Percentiles rank a stretch among this genome's conserved stretches.
Conservation (phyloP, 2,329 filamentous ascomycete species). For the Botrytis pseudocinerea region DNA sequence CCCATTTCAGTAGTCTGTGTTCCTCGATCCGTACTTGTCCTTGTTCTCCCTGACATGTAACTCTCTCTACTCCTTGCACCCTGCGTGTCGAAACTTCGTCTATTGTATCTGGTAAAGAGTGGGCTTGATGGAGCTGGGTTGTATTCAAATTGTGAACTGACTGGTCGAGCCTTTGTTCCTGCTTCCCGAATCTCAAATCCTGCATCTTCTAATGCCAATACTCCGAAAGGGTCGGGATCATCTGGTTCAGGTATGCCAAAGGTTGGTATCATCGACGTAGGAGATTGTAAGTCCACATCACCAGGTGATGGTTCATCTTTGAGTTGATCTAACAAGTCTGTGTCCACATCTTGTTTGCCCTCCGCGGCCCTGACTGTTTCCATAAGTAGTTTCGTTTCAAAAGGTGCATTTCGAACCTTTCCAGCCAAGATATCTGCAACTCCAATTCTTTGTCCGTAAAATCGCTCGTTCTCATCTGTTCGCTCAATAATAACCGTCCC, state of each 20-base stretch:
- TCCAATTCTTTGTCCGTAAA: constrained; percentile 69
- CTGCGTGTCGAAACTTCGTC: constrained; percentile 69
- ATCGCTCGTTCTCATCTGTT: constrained; percentile 83
- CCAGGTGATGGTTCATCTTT: constrained; percentile 71
- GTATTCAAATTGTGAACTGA: constrained; percentile 81
- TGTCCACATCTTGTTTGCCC: constrained; percentile 75
- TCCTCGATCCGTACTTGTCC: constrained; percentile 57
- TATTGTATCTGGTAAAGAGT: constrained; percentile 54
- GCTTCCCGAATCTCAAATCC: constrained; percentile 89
- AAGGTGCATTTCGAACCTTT: constrained; percentile 38
- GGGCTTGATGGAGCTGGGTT: constrained; percentile 76
- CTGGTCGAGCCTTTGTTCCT: constrained; percentile 71
- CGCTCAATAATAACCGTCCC: constrained; percentile 85
- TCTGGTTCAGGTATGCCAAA: constrained; percentile 79
- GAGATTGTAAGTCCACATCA: constrained; percentile 60
- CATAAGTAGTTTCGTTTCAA: constrained; percentile 47
- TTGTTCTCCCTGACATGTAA: constrained; percentile 64
- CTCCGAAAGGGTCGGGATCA: constrained; percentile 90
- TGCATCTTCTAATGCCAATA: constrained; percentile 85
- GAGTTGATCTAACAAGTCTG: constrained; percentile 62
- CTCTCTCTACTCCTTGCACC: constrained; percentile 66
- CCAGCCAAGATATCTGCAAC: constrained; percentile 60
- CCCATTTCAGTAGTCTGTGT: constrained; percentile 69
- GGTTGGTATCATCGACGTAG: constrained; percentile 45
- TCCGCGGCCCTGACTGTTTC: constrained; percentile 88